phyloP scores from a whole-genome alignment of 2,329 filamentous ascomycete genomes.

The Didymella pinodella region DNA sequence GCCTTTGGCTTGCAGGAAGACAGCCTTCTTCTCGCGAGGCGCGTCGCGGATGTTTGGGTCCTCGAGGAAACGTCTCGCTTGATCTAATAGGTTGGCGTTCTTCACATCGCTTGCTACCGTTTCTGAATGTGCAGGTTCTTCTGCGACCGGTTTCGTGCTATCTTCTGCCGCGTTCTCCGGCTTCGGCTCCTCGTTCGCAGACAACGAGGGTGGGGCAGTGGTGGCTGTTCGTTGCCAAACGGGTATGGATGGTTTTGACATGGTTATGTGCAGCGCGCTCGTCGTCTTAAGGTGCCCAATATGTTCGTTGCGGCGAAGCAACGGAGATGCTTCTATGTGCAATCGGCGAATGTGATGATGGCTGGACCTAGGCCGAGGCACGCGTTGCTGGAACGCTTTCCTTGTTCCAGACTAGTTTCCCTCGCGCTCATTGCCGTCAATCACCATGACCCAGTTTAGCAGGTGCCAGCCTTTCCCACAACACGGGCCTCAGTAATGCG shows the following conservation, averaged over 20 bases:
- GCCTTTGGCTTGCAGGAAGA: constrained; percentile 81
- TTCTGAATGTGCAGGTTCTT: constrained; percentile 26
- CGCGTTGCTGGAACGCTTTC: constrained; percentile 6
- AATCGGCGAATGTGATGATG: constrained; percentile 21
- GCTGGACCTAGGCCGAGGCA: constrained; percentile 33
- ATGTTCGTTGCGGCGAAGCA: background rate
- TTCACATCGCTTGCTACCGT: constrained; percentile 16
- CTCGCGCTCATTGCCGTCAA: background rate
- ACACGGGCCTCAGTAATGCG: background rate
- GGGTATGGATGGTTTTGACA: constrained; percentile 44
- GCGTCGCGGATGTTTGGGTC: constrained; percentile 76
- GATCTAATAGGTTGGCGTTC: constrained; percentile 59
- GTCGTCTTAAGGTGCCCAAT: background rate
- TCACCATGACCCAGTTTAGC: background rate
- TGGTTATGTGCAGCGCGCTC: background rate
- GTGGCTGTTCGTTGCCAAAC: constrained; percentile 45
- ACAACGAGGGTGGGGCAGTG: constrained; percentile 18
- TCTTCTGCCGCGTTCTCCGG: constrained; percentile 20
- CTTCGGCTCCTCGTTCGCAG: constrained; percentile 26
- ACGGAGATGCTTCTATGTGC: constrained; percentile 6
- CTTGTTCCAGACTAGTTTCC: constrained; percentile 2
- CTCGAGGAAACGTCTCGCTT: constrained; percentile 78
- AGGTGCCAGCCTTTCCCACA: background rate
- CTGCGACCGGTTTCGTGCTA: constrained; percentile 23
- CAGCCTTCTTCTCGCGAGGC: constrained; percentile 73